Evolutionary conservation across 805 yeast genomes (phyloP).

Genomic region (Zygosaccharomyces siamensis): DNA sequence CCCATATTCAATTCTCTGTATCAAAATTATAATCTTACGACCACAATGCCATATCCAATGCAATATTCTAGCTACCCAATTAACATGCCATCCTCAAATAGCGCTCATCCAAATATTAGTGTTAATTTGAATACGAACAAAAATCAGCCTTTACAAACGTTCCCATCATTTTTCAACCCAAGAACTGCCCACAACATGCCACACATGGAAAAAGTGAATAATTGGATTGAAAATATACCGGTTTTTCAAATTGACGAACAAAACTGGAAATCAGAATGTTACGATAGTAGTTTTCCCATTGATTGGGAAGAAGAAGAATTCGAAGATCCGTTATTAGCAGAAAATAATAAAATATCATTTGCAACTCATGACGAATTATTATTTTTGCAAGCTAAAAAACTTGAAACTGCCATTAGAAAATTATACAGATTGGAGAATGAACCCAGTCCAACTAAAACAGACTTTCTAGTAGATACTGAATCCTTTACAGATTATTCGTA

Average conservation of each 20-base stretch:
- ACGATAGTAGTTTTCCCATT: constrained; percentile 20
- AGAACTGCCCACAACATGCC: constrained; percentile 60
- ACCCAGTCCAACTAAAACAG: constrained; percentile 2
- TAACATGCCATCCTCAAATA: constrained; percentile 2
- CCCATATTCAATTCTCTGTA: constrained; percentile 13
- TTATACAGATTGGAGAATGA: constrained; percentile 16
- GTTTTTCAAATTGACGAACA: constrained; percentile 26
- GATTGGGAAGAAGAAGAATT: constrained; percentile 36
- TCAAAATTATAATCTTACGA: constrained; percentile 13
- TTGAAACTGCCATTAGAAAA: constrained; percentile 25
- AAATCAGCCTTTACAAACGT: constrained; percentile 14
- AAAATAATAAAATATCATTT: constrained; percentile 10
- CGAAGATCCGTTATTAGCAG: constrained; percentile 13
- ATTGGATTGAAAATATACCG: constrained; percentile 62
- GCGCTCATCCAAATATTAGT: background rate
- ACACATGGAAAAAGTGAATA: constrained; percentile 56
- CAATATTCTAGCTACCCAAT: constrained; percentile 12
- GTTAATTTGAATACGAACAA: background rate
- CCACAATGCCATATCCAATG: constrained; percentile 10
- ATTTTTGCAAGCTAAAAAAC: constrained; percentile 24
- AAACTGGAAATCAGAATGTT: constrained; percentile 22
- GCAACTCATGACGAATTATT: constrained; percentile 22
- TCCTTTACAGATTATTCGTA: constrained; percentile 12
- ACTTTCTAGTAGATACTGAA: constrained; percentile 8
- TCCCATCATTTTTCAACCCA: constrained; percentile 56